phyloP scores from a whole-genome alignment of 495 filamentous ascomycete species.

The Penicillium ucsense region DNA sequence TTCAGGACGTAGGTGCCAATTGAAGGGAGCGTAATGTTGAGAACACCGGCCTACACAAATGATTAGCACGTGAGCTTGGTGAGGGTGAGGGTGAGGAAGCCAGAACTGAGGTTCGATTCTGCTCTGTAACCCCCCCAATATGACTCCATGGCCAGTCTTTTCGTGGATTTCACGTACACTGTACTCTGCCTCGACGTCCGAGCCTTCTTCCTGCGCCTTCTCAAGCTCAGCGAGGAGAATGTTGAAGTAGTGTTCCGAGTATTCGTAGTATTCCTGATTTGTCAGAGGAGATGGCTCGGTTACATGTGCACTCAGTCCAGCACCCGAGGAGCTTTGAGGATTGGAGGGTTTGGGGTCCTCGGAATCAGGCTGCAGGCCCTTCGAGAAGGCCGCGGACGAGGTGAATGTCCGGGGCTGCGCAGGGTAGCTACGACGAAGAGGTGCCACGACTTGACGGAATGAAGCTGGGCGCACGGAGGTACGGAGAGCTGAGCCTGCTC shows the following conservation, averaged over 20 bases:
- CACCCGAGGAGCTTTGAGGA: constrained; percentile 23
- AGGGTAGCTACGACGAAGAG: constrained; percentile 1
- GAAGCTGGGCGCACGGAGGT: constrained; percentile 11
- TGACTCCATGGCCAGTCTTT: neutral
- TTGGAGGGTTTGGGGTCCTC: constrained; percentile 30
- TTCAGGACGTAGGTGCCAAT: constrained; percentile 84
- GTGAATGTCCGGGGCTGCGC: constrained; percentile 15
- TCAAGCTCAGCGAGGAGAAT: constrained; percentile 37
- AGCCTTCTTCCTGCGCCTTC: constrained; percentile 32
- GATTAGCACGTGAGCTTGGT: neutral
- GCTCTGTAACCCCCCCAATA: too few relatives aligned
- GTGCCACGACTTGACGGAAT: constrained; percentile 1
- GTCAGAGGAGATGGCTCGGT: constrained; percentile 33
- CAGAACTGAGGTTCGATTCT: too few relatives aligned
- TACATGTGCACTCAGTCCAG: constrained; percentile 25
- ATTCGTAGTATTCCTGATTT: constrained; percentile 35
- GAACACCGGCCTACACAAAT: constrained; percentile 59
- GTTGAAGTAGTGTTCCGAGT: constrained; percentile 43
- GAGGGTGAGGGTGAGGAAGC: too few relatives aligned
- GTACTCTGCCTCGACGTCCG: constrained; percentile 50
- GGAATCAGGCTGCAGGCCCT: constrained; percentile 35
- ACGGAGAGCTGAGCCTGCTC: constrained; percentile 13
- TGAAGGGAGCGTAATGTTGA: constrained; percentile 58
- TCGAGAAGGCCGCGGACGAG: constrained; percentile 19
- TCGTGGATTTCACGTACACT: constrained; percentile 24